phyloP scores from a whole-genome alignment of 2,329 filamentous ascomycete species.

The Paraphaeosphaeria minitans region DNA sequence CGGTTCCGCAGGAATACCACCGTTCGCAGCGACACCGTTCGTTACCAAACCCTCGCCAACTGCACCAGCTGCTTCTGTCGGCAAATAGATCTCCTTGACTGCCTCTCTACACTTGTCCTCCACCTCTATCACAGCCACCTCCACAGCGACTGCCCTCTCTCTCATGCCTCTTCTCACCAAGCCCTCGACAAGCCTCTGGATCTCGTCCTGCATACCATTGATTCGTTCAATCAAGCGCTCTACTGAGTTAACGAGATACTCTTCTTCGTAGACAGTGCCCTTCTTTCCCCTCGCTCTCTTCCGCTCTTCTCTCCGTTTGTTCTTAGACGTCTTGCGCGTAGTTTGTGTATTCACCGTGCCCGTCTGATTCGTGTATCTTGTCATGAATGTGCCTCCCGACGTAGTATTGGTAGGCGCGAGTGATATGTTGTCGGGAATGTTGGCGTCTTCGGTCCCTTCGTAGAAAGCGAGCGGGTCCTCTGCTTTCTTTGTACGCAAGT shows the following conservation, averaged over 20 bases:
- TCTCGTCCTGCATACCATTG: conserved; percentile 73
- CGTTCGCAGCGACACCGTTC: conserved; percentile 13
- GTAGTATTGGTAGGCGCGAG: conserved; percentile 87
- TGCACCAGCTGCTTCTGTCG: conserved; percentile 6
- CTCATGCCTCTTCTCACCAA: conserved; percentile 82
- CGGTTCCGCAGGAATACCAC: conserved; percentile 17
- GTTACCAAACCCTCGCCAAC: conserved; percentile 10
- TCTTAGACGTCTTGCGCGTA: conserved; percentile 83
- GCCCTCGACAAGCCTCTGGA: conserved; percentile 74
- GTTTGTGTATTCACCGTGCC: conserved; percentile 75
- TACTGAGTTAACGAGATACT: conserved; percentile 91
- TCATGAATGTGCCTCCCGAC: conserved; percentile 82
- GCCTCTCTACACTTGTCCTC: conserved; percentile 70
- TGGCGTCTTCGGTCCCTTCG: conserved; percentile 66
- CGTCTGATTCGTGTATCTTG: conserved; percentile 81
- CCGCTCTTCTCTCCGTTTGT: conserved; percentile 86
- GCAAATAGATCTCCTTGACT: conserved; percentile 60
- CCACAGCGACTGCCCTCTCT: conserved; percentile 80
- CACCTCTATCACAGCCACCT: conserved; percentile 75
- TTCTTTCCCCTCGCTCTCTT: conserved; percentile 95
- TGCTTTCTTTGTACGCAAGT: conserved; percentile 79
- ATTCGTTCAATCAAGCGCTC: conserved; percentile 82
- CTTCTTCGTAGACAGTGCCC: conserved; percentile 96
- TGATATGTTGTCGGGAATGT: conserved; percentile 90
- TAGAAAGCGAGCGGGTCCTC: conserved; percentile 89